These are phyloP conservation scores for Cystobasidium onofrii DNA, from an alignment of 768 basidiomycete genomes.

Conservation along the genomic window DNA sequence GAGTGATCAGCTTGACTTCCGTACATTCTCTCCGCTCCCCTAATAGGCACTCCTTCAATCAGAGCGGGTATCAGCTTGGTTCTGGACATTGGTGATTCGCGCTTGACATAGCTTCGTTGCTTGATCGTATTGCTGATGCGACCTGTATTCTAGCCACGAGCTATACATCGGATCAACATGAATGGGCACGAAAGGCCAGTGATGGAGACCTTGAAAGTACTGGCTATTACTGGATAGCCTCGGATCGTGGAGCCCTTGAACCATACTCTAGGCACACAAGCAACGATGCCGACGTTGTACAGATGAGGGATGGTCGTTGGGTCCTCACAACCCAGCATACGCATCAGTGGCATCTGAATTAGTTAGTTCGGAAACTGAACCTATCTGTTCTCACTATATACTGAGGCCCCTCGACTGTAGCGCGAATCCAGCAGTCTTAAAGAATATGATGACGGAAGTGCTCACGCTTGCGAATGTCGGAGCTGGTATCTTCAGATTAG, in stretches of 20 bases:
- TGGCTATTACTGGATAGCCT: conserved; percentile 4
- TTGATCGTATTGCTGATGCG: no score
- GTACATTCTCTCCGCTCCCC: background rate
- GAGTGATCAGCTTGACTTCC: background rate
- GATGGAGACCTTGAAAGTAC: background rate
- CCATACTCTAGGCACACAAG: background rate
- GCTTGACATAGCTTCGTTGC: background rate
- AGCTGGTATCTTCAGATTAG: conserved; percentile 11
- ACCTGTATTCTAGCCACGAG: background rate
- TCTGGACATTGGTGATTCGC: conserved; percentile 2
- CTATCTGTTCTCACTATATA: background rate
- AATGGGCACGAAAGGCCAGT: conserved; percentile 18
- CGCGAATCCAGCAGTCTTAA: background rate
- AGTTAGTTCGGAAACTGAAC: no score
- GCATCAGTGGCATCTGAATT: conserved; percentile 23
- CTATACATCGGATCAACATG: conserved; percentile 21
- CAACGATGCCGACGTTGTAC: background rate
- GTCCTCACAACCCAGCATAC: background rate
- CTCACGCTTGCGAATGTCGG: conserved; percentile 15
- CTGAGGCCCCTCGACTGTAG: background rate
- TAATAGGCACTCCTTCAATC: background rate
- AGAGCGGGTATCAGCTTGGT: conserved; percentile 18
- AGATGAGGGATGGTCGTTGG: conserved; percentile 14
- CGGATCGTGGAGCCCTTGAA: conserved; percentile 3
- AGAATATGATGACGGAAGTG: conserved; percentile 4